Evolutionary conservation across 176 grass and related monocot genomes (phyloP).

Genomic region (Phoenix roebelenii): DNA sequence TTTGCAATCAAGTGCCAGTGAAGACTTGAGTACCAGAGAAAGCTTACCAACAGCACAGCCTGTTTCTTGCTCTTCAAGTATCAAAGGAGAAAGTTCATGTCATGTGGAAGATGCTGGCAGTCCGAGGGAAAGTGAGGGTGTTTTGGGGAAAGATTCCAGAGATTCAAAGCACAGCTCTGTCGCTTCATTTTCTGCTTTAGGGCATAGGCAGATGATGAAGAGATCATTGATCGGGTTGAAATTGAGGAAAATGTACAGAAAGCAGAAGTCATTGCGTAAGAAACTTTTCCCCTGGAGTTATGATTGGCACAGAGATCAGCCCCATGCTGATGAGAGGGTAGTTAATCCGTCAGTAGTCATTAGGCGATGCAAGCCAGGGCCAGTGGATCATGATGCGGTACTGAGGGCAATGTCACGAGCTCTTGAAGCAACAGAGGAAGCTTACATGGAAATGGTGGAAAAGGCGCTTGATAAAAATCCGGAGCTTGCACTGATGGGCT

Average conservation of each 20-base stretch:
- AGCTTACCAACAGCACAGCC: constrained; percentile 15
- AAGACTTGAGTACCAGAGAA: constrained; percentile 24
- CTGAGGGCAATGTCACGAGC: constrained; percentile 76
- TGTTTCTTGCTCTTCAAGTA: constrained; percentile 18
- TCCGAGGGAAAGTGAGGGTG: constrained; percentile 33
- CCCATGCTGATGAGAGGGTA: constrained; percentile 42
- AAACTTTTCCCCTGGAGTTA: constrained; percentile 88
- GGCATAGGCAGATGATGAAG: constrained; percentile 31
- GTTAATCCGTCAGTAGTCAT: constrained; percentile 32
- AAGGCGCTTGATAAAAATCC: constrained; percentile 64
- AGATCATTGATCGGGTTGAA: constrained; percentile 40
- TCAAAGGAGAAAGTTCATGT: constrained; percentile 23
- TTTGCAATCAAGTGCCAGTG: constrained; percentile 12
- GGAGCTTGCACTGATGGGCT: constrained; percentile 82
- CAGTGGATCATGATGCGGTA: constrained; percentile 77
- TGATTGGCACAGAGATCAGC: constrained; percentile 79
- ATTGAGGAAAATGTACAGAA: constrained; percentile 82
- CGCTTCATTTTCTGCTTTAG: constrained; percentile 33
- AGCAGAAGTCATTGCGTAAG: constrained; percentile 61
- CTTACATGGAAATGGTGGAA: constrained; percentile 83
- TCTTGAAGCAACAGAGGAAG: constrained; percentile 68
- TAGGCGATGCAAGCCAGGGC: constrained; percentile 73
- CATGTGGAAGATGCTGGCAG: constrained; percentile 28
- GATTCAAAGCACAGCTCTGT: constrained; percentile 27
- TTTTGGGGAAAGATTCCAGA: constrained; percentile 25